These are phyloP conservation scores for Phylloboletellus chloephorus DNA, from an alignment of 1,284 basidiomycete species.

Conservation along the genomic window DNA sequence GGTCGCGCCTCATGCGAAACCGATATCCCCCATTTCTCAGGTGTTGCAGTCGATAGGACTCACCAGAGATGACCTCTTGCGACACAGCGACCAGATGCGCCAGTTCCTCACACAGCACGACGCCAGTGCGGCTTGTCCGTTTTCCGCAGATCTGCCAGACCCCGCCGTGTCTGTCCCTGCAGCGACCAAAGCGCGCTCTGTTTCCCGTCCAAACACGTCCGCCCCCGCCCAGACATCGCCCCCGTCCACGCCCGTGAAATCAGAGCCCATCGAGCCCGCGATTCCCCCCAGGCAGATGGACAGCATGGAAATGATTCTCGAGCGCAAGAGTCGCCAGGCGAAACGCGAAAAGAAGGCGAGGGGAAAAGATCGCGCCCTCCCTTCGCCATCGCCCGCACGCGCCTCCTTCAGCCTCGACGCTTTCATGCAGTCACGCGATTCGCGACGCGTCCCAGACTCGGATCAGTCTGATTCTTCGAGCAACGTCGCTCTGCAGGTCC, in stretches of 20 bases:
- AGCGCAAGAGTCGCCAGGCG: constrained; percentile 53
- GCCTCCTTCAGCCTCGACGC: constrained; percentile 40
- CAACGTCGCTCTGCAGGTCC: constrained; percentile 29
- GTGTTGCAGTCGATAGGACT: constrained; percentile 61
- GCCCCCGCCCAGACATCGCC: constrained; percentile 32
- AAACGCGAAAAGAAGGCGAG: constrained; percentile 47
- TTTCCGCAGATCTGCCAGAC: constrained; percentile 35
- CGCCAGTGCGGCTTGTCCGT: constrained; percentile 39
- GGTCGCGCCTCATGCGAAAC: constrained; percentile 25
- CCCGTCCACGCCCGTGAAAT: constrained; percentile 55
- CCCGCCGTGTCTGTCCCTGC: constrained; percentile 38
- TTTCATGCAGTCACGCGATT: constrained; percentile 54
- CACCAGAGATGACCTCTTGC: constrained; percentile 62
- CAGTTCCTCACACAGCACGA: constrained; percentile 58
- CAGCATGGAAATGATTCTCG: constrained; percentile 69
- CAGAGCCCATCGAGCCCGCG: constrained; percentile 46
- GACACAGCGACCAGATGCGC: constrained; percentile 67
- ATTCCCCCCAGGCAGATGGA: constrained; percentile 53
- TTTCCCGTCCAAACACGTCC: constrained; percentile 45
- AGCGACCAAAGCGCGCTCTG: constrained; percentile 45
- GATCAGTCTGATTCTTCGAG: constrained; percentile 29
- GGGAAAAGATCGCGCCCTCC: constrained; percentile 41
- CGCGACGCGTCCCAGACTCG: constrained; percentile 35
- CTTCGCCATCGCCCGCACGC: constrained; percentile 48
- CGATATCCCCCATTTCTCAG: constrained; percentile 54